Base-by-base conservation (phyloP, 768 basidiomycete genomes). In the Auricularia sp. region DNA sequence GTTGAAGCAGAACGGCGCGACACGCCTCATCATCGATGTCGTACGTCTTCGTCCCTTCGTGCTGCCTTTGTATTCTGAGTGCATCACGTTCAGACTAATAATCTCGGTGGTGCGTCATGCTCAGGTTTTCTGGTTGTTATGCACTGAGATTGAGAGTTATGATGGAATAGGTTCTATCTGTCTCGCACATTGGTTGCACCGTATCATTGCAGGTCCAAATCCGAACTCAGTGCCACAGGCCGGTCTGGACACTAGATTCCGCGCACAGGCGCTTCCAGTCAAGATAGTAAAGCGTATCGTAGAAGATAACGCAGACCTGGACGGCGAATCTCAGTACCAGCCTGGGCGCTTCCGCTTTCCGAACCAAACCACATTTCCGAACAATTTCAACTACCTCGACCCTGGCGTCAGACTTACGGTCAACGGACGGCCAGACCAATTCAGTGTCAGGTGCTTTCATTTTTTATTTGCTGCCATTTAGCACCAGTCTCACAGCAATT, bases 11-110 rank as follows among this genome's bases (percentile, higher is more conserved):
- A 64, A 71, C 63, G 85, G 85, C 33, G 83, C 81, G 3, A 79
- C 77, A 18, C 79, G 78, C 64, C 73, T 87, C 44, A 78, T 87
- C 59, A 81, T 86, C 29, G 85, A 86, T 74, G 80, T 86, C 68
- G 75, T 74, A 64, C n/a, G 74, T 70, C 14, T 1, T 13, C n/a
- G 64, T 14, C 14, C 29, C 34, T 14, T 16, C 42, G 39, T 36
- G 8, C 34, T 0, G 47, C 5, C 0, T 51, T 18, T 18, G 18
- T 10, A 18, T 11, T 16, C n/a, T 18, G 10, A 44, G 18, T 68
- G 69, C 51, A 18, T 35, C 29, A 21, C 13, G 61, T 6, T 4
- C n/a, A 67, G 67, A 68, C 35, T 3, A 74, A 75, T 65, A 77
- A 77, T 65, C 39, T 14, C 7, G 75, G 74, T 45, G 75, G 75